These are phyloP conservation scores for Zarea fungicola DNA, from an alignment of 2,329 filamentous ascomycete genomes.

Conservation along the genomic window DNA sequence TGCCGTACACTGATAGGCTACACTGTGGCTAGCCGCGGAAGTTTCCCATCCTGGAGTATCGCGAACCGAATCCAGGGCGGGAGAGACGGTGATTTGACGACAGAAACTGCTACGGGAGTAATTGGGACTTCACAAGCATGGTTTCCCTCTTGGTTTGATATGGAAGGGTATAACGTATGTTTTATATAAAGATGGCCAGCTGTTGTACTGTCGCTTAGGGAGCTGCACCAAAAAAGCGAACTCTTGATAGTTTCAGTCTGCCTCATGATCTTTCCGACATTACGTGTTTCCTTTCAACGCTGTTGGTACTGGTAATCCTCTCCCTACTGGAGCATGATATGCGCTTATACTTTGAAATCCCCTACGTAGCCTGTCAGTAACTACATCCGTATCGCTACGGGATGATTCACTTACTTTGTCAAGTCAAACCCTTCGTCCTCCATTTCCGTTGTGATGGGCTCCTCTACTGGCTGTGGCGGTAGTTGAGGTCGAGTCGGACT, in stretches of 20 bases:
- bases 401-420: constrained; percentile 45
- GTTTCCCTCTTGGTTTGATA: neutral
- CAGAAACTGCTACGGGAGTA: neutral
- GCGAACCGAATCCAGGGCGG: no score
- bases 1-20: no score
- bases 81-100: no score
- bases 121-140: neutral
- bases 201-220: neutral
- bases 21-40: no score
- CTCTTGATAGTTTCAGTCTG: neutral
- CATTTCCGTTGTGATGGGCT: constrained; percentile 22
- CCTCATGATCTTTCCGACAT: neutral
- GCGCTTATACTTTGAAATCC: constrained; percentile 62
- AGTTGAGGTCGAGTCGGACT: constrained; percentile 45
- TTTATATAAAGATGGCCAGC: neutral
- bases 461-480: constrained; percentile 21
- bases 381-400: neutral
- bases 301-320: constrained; percentile 39
- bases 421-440: constrained; percentile 52
- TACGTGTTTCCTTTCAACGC: constrained; percentile 33
- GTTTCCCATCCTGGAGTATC: no score
- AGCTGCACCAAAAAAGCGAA: no score
- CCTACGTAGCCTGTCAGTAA: constrained; percentile 31
- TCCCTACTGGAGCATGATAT: constrained; percentile 52
- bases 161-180: neutral